phyloP scores from a whole-genome alignment of 148 eudicot species.

The Rhododendron kiyosumense region DNA sequence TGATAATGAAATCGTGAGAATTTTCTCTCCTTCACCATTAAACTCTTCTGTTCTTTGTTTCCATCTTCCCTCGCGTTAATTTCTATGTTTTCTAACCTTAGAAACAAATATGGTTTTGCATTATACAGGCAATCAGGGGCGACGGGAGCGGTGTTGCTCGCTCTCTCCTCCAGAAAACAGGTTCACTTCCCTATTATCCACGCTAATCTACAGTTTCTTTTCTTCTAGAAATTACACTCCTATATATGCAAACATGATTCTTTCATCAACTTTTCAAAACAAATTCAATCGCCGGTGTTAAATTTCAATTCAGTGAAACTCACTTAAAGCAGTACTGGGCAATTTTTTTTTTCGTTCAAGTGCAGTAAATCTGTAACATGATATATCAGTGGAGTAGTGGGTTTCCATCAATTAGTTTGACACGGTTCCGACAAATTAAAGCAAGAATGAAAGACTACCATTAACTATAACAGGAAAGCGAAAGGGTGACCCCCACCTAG shows the following conservation, averaged over 20 bases:
- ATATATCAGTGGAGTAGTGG: too few species aligned
- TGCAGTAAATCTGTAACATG: too few species aligned
- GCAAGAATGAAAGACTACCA: too few species aligned
- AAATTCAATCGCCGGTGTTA: too few species aligned
- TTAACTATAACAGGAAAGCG: too few species aligned
- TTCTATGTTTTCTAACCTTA: not conserved
- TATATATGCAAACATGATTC: not conserved
- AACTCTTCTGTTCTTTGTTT: not conserved
- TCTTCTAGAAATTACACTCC: too few species aligned
- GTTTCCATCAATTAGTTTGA: too few species aligned
- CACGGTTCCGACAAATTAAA: too few species aligned
- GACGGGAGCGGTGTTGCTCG: not conserved
- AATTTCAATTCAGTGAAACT: too few species aligned
- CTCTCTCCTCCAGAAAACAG: conserved; percentile 9
- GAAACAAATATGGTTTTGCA: not conserved
- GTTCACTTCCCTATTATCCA: not conserved
- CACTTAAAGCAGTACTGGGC: too few species aligned
- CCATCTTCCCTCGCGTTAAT: not conserved
- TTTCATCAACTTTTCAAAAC: not conserved
- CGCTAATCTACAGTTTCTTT: not conserved
- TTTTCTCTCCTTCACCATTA: not conserved
- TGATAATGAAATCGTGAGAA: conserved; percentile 9
- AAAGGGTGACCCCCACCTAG: too few species aligned
- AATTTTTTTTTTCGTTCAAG: too few species aligned
- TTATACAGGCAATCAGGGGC: not conserved